Percentiles rank a stretch among this genome's conserved stretches.
These are phyloP conservation scores for Dothideomycetidae sp. DNA, from an alignment of 2,329 filamentous ascomycete species.

Conservation along the genomic window DNA sequence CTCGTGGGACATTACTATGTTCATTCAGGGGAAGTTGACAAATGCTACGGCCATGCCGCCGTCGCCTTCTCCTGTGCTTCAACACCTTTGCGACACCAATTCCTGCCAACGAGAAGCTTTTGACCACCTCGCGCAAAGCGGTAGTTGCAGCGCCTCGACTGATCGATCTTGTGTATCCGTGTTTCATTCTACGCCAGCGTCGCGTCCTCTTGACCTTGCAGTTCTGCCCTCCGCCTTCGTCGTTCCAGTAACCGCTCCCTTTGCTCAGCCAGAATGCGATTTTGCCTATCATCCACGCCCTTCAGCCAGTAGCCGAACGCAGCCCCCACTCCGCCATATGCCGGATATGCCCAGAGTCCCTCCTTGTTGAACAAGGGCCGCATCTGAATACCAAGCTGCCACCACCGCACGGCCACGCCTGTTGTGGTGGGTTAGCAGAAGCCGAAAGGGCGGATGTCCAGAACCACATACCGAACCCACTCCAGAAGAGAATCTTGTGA, in stretches of 20 bases:
- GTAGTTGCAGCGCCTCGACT: too few species aligned
- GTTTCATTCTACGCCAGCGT: constrained; percentile 9
- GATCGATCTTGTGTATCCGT: too few species aligned
- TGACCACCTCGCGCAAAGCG: too few species aligned
- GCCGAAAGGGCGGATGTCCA: too few species aligned
- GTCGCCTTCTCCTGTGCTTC: too few species aligned
- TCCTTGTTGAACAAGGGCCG: constrained; percentile 77
- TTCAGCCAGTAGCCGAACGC: constrained; percentile 96
- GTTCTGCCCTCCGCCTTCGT: constrained; percentile 60
- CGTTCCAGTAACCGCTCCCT: constrained; percentile 77
- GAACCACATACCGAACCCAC: constrained; percentile 62
- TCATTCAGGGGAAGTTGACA: too few species aligned
- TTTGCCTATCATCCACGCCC: constrained; percentile 74
- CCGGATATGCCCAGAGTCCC: constrained; percentile 80
- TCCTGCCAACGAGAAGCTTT: too few species aligned
- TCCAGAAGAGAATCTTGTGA: constrained; percentile 61
- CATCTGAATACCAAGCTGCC: constrained; percentile 98
- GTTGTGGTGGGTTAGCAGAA: constrained; percentile 3
- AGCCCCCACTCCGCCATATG: constrained; percentile 72
- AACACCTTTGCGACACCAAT: too few species aligned
- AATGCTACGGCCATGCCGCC: too few species aligned
- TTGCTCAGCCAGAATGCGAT: constrained; percentile 60
- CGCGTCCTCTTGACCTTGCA: constrained; percentile 35
- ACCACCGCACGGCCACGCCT: constrained; percentile 86
- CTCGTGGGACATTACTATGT: not conserved